These are phyloP conservation scores for Russula foetens DNA, from an alignment of 768 basidiomycete genomes.

Conservation along the genomic window DNA sequence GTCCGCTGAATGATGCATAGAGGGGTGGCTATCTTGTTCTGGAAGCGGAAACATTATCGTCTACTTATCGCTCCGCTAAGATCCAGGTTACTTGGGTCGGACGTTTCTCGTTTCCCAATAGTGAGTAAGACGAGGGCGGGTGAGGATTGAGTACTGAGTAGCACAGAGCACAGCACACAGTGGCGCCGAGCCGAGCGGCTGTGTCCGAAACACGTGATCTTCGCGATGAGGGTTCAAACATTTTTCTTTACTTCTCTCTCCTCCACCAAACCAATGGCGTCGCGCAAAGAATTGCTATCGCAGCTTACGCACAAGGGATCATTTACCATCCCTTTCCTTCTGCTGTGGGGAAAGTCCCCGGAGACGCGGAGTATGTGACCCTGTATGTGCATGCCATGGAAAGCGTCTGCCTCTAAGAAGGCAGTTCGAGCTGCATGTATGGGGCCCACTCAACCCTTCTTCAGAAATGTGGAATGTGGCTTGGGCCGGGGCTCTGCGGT, in stretches of 20 bases:
- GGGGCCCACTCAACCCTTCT: constrained; percentile 22
- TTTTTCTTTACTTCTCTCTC: constrained; percentile 20
- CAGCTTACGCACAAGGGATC: constrained; percentile 69
- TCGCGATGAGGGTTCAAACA: too few species aligned
- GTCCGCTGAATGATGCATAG: background rate
- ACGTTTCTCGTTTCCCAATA: background rate
- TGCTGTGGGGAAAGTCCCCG: constrained; percentile 95
- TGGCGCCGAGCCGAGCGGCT: background rate
- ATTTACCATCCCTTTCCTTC: constrained; percentile 32
- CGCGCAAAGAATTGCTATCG: constrained; percentile 79
- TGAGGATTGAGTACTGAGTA: too few species aligned
- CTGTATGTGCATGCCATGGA: constrained; percentile 40
- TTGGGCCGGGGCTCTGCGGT: constrained; percentile 23
- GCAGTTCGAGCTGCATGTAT: constrained; percentile 38
- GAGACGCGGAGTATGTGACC: constrained; percentile 67
- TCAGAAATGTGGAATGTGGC: constrained; percentile 17
- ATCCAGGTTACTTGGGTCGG: background rate
- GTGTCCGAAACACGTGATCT: constrained; percentile 12
- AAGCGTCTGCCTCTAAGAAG: constrained; percentile 70
- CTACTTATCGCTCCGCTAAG: background rate
- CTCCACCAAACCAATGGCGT: constrained; percentile 30
- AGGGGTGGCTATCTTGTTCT: background rate
- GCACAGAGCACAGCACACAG: too few species aligned
- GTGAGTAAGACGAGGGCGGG: background rate
- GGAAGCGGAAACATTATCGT: background rate